Evolutionary conservation across 2,329 filamentous ascomycete species (phyloP).

Genomic region (Arthrobotrys megalospora): DNA sequence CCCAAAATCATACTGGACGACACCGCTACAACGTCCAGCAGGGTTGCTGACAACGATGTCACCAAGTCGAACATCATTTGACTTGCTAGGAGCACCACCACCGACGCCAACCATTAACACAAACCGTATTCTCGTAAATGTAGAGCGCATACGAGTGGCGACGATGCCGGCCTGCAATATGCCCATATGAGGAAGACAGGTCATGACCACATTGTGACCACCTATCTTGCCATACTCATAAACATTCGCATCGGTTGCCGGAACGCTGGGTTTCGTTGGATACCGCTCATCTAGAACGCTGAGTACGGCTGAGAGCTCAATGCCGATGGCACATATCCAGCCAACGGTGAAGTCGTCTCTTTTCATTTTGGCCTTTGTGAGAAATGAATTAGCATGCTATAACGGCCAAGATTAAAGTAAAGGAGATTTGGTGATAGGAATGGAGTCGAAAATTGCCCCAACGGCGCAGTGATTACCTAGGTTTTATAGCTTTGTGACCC

Average conservation of each 20-base stretch:
- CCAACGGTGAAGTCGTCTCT: conserved; percentile 18
- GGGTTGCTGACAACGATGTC: conserved; percentile 21
- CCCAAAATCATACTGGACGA: conserved; percentile 33
- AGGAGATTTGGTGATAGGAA: no score
- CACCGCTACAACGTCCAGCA: not conserved
- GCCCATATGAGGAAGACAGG: conserved; percentile 7
- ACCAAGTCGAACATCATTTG: conserved; percentile 21
- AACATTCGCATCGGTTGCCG: not conserved
- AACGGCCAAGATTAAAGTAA: no score
- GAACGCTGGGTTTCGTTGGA: not conserved
- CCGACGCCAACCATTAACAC: conserved; percentile 20
- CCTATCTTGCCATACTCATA: conserved; percentile 12
- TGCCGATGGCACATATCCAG: conserved; percentile 29
- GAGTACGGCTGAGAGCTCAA: conserved; percentile 4
- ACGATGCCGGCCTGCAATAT: not conserved
- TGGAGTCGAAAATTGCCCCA: no score
- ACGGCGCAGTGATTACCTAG: no score
- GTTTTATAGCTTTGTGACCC: no score
- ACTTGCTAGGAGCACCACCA: conserved; percentile 6
- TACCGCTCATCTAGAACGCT: conserved; percentile 2
- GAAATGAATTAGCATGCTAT: no score
- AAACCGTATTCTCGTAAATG: not conserved
- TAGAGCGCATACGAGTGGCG: conserved; percentile 8
- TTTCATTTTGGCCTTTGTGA: not conserved
- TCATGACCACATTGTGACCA: conserved; percentile 6